These are phyloP conservation scores for Phylloporus sp. DNA, from an alignment of 768 basidiomycete species.

Conservation along the genomic window DNA sequence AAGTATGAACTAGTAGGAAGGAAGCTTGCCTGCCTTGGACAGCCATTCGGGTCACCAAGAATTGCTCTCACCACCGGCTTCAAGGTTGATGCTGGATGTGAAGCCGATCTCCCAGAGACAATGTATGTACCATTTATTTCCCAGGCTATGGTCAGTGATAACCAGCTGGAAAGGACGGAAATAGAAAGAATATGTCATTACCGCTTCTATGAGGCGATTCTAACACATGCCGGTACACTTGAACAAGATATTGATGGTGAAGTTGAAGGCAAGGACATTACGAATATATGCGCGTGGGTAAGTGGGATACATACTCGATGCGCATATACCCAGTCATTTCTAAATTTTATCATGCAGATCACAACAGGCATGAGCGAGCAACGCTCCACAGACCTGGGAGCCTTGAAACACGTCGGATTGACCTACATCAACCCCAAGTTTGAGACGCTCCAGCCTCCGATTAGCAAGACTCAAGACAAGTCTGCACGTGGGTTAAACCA, in stretches of 20 bases:
- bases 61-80: background rate
- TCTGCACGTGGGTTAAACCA: conserved; percentile 1
- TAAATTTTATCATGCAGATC: background rate
- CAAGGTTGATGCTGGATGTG: background rate
- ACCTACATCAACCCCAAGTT: background rate
- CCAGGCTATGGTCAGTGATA: too few relatives aligned
- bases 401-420: background rate
- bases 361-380: background rate
- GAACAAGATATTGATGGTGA: background rate
- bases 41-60: background rate
- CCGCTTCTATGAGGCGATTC: background rate
- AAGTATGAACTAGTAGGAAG: background rate
- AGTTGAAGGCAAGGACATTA: background rate
- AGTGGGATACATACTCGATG: background rate
- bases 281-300: background rate
- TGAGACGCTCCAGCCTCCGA: background rate
- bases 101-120: background rate
- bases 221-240: background rate
- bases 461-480: background rate
- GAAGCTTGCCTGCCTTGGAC: background rate
- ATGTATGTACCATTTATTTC: background rate
- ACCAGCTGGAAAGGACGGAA: background rate
- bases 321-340: too few relatives aligned
- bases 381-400: background rate
- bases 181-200: background rate